Evolutionary conservation across 352 stramenopile species (phyloP), one percentile per base, ranked within the genome.

Genomic region (Pythium sp.): DNA sequence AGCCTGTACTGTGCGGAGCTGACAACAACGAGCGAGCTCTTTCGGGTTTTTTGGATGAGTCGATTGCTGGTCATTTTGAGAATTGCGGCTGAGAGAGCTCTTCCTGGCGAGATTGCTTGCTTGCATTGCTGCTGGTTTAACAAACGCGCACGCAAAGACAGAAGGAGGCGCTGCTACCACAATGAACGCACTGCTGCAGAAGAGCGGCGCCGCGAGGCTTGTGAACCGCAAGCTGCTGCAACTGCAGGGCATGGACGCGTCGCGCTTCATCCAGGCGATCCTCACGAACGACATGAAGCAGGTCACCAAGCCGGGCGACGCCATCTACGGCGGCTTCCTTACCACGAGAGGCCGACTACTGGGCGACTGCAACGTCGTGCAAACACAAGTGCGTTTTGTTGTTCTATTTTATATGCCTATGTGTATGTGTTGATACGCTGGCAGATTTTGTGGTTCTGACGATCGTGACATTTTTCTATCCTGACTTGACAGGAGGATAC

Each of bases 211-310:
- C 41, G 76, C 73, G 65, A 78, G 72, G 28, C 76, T 96, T 49
- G 65, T 68, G 15, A 79, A 83, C 58, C 85, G 82, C 49, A 64
- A 73, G 8, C 55, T 96, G 47, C 77, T 92, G 77, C 85, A 92
- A 66, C 71, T 96, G 49, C 76, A 91, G 51, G 89, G 89, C 28
- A 64, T 63, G 8, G 89, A 96, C 43, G 84, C 86, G 3, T 72
- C 79, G 56, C 78, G 82, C 55, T 96, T 94, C 69, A 67, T 95
- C 49, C 89, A 96, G 64, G 85, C 83, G 15, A 82, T 95, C 55
- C 72, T 95, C 61, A 94, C 89, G 43, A 96, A 94, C 67, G 87
- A 96, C 73, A 92, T 95, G 78, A 90, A 87, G 67, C 60, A 51
- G 5, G 58, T 94, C 32, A 59, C 70, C 30, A 76, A 69, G 58